Conservation (phyloP, 495 filamentous ascomycete species). For the Aspergillus kassunensis region DNA sequence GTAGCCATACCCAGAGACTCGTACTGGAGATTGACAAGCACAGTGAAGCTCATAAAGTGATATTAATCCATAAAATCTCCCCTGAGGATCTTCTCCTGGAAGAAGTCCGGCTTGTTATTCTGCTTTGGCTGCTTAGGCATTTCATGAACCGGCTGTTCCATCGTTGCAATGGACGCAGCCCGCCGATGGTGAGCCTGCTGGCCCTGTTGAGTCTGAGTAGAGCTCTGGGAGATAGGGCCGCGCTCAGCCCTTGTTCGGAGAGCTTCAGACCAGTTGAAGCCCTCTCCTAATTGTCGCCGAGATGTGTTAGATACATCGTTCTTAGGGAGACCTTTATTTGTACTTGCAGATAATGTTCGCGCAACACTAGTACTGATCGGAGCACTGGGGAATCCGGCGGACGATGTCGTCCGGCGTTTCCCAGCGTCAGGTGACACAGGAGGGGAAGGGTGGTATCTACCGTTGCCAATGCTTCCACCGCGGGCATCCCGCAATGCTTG, state of each 20-base stretch:
- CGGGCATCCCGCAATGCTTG: slow-evolving; percentile 73
- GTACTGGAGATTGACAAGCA: background rate
- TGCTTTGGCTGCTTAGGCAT: slow-evolving; percentile 63
- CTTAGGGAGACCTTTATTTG: slow-evolving; percentile 30
- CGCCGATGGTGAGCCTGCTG: slow-evolving; percentile 42
- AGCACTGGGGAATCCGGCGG: slow-evolving; percentile 10
- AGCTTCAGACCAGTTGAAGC: slow-evolving; percentile 93
- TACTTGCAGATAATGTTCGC: slow-evolving; percentile 40
- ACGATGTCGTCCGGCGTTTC: slow-evolving; percentile 23
- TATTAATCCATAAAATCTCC: slow-evolving; percentile 94
- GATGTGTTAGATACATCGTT: slow-evolving; percentile 46
- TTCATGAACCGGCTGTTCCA: slow-evolving; percentile 64
- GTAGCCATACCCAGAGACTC: background rate
- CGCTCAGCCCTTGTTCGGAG: slow-evolving; percentile 85
- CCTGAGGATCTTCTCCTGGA: slow-evolving; percentile 94
- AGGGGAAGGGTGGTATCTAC: slow-evolving; percentile 38
- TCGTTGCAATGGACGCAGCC: slow-evolving; percentile 62
- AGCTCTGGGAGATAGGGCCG: slow-evolving; percentile 52
- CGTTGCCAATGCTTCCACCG: slow-evolving; percentile 43
- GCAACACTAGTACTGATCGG: slow-evolving; percentile 17
- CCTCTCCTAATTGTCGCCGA: slow-evolving; percentile 69
- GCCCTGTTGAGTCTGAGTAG: slow-evolving; percentile 23
- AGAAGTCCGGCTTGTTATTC: slow-evolving; percentile 77
- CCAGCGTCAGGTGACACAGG: slow-evolving; percentile 23
- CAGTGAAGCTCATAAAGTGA: background rate